Percentiles rank a stretch among this genome's conserved stretches.
Evolutionary conservation across 352 stramenopile species (phyloP).

Genomic region (Phytophthora vignae): DNA sequence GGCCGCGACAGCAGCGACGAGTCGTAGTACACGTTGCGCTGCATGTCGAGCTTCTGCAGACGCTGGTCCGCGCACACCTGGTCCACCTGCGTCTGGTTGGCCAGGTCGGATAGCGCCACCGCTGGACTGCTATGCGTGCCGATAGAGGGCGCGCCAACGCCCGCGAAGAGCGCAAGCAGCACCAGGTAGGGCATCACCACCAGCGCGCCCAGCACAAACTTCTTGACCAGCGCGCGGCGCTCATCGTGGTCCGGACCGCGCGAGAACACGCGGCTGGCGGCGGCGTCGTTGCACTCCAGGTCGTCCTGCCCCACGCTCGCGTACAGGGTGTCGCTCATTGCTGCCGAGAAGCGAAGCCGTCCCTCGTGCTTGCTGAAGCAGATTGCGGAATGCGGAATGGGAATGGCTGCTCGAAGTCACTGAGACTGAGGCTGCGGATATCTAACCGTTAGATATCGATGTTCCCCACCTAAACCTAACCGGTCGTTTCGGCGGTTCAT

Average conservation of each 20-base stretch:
- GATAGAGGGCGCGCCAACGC: constrained; percentile 23
- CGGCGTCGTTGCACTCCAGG: constrained; percentile 59
- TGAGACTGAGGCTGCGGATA: not conserved
- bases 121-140: not conserved
- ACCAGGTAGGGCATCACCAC: constrained; percentile 73
- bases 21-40: constrained; percentile 88
- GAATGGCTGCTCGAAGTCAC: not conserved
- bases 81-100: constrained; percentile 47
- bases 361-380: not conserved
- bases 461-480: not conserved
- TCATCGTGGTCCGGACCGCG: constrained; percentile 53
- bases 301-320: constrained; percentile 77
- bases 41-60: constrained; percentile 71
- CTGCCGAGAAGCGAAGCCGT: not conserved
- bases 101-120: constrained; percentile 15
- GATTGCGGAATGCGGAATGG: not conserved
- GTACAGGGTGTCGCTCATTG: constrained; percentile 63
- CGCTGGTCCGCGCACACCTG: constrained; percentile 65
- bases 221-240: constrained; percentile 61
- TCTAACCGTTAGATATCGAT: not conserved
- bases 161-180: constrained; percentile 61
- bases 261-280: constrained; percentile 52
- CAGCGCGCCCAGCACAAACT: constrained; percentile 57
- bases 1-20: constrained; percentile 72
- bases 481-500: too few relatives aligned